Percentiles rank a stretch among this genome's conserved stretches.
Conservation (phyloP, 805 yeast species). For the Nakazawaea laoshanensis region DNA sequence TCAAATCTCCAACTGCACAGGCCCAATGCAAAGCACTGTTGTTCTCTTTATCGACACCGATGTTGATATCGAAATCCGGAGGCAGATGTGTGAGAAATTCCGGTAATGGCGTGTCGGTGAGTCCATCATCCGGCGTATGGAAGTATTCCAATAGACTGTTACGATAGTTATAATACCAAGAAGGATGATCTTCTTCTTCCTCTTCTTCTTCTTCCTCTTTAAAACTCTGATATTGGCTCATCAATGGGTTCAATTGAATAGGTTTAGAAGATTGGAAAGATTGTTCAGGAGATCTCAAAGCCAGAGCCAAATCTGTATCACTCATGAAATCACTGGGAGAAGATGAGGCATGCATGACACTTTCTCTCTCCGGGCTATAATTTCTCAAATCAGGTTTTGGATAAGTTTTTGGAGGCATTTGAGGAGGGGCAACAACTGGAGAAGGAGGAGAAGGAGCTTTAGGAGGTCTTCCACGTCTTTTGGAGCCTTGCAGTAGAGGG, state of each 20-base stretch:
- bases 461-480: conserved; percentile 26
- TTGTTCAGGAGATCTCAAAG: conserved; percentile 18
- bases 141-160: conserved; percentile 43
- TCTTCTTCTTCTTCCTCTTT: conserved; percentile 2
- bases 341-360: conserved; percentile 26
- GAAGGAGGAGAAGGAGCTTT: conserved; percentile 6
- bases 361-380: no score
- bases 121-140: conserved; percentile 47
- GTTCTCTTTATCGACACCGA: conserved; percentile 88
- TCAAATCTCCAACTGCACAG: conserved; percentile 84
- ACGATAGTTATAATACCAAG: conserved; percentile 29
- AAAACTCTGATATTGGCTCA: neutral
- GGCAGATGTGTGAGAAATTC: conserved; percentile 58
- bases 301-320: conserved; percentile 41
- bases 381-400: no score
- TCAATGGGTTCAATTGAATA: conserved; percentile 1
- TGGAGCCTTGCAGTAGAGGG: no score
- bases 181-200: conserved; percentile 4
- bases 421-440: conserved; percentile 1
- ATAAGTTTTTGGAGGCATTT: conserved; percentile 1
- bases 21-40: conserved; percentile 98
- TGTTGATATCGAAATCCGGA: conserved; percentile 59
- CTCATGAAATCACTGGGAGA: conserved; percentile 49
- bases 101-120: conserved; percentile 39
- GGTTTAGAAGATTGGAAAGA: conserved; percentile 5